A percentile compares a stretch with the other conserved stretches of the same genome.
phyloP scores from a whole-genome alignment of 2,329 filamentous ascomycete genomes.

The Cephalotrichum gorgonifer region DNA sequence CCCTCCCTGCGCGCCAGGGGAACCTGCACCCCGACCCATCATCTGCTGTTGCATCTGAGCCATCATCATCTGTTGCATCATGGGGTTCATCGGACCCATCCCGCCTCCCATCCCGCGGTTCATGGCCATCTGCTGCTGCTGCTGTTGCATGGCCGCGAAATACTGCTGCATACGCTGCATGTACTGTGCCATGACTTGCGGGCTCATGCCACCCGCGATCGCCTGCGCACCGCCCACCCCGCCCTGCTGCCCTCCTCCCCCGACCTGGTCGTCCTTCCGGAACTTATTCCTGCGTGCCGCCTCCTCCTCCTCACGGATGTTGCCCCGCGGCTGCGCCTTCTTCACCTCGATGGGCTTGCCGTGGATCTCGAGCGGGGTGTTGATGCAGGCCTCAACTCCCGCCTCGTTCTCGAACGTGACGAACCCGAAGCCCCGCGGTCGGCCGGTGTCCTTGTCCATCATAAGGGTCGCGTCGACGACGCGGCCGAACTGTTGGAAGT shows the following conservation, averaged over 20 bases:
- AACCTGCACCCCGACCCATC: conserved; percentile 36
- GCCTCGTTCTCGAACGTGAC: conserved; percentile 96
- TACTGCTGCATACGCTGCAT: conserved; percentile 98
- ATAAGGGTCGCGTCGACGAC: conserved; percentile 96
- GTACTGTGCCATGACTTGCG: conserved; percentile 96
- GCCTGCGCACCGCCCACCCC: conserved; percentile 27
- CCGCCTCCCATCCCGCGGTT: conserved; percentile 50
- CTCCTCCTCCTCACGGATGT: conserved; percentile 84
- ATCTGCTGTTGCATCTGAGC: conserved; percentile 60
- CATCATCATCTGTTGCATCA: conserved; percentile 68
- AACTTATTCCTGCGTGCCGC: conserved; percentile 53
- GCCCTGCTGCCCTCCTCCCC: conserved; percentile 2
- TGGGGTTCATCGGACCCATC: conserved; percentile 61
- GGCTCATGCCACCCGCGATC: conserved; percentile 64
- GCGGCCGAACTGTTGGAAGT: conserved; percentile 92
- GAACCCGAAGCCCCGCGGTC: conserved; percentile 91
- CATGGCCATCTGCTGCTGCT: conserved; percentile 60
- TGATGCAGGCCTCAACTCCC: conserved; percentile 84
- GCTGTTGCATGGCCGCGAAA: conserved; percentile 88
- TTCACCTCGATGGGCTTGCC: conserved; percentile 98
- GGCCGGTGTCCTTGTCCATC: conserved; percentile 99
- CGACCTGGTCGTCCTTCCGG: conserved; percentile 33
- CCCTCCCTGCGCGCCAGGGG: conserved; percentile 17
- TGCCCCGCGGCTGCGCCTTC: conserved; percentile 90
- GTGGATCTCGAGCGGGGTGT: conserved; percentile 77